Conservation (phyloP, 495 filamentous ascomycete species). For the Aspergillus bertholletiae region DNA sequence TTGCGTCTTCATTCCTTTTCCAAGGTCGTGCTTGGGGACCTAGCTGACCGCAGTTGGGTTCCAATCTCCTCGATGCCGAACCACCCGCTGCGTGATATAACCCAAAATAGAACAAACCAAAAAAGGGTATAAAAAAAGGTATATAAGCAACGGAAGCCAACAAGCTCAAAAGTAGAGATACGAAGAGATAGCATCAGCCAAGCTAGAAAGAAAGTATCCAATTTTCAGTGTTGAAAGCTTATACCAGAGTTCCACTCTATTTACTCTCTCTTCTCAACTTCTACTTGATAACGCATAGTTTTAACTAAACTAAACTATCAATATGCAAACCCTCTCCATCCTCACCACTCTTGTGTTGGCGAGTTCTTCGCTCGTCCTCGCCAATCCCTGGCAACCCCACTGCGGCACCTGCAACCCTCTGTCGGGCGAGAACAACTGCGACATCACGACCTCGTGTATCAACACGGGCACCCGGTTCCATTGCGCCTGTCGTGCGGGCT, state of each 20-base stretch:
- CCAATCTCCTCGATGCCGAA: too few relatives aligned
- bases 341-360: constrained; percentile 22
- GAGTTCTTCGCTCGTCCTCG: constrained; percentile 20
- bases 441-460: constrained; percentile 43
- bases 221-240: too few relatives aligned
- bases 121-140: too few relatives aligned
- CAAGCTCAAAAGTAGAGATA: too few relatives aligned
- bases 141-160: too few relatives aligned
- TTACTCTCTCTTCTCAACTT: too few relatives aligned
- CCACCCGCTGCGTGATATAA: too few relatives aligned
- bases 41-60: not conserved
- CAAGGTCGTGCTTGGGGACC: not conserved
- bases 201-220: too few relatives aligned
- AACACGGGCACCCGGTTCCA: constrained; percentile 71
- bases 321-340: constrained; percentile 25
- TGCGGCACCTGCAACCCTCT: constrained; percentile 44
- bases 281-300: too few relatives aligned
- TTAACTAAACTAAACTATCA: not conserved
- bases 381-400: constrained; percentile 13
- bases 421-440: constrained; percentile 40
- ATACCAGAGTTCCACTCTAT: too few relatives aligned
- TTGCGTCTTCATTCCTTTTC: not conserved
- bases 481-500: constrained; percentile 66
- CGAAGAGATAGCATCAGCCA: too few relatives aligned
- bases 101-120: too few relatives aligned